Conservation (phyloP, 148 eudicot genomes). For the Rhododendron vialii region DNA sequence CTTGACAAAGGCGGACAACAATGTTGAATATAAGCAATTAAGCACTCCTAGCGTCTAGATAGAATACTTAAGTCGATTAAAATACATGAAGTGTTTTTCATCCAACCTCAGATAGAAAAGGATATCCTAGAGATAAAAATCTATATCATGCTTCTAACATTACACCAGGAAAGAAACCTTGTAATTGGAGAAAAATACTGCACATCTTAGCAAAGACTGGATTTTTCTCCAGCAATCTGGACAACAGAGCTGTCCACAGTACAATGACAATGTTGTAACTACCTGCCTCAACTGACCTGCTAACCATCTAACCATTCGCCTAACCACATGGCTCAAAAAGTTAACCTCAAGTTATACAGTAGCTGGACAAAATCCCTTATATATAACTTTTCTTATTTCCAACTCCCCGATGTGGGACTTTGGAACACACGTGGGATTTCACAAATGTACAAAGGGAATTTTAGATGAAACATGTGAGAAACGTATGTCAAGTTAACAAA, state of each 20-base stretch:
- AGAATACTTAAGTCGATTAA: not conserved
- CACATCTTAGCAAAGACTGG: not conserved
- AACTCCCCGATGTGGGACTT: too few relatives aligned
- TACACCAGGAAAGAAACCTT: not conserved
- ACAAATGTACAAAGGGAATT: not conserved
- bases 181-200: not conserved
- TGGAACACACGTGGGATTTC: too few relatives aligned
- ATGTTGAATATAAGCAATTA: not conserved
- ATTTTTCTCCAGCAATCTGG: not conserved
- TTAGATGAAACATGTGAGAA: not conserved
- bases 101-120: not conserved
- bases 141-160: not conserved
- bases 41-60: not conserved
- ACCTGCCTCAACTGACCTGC: too few relatives aligned
- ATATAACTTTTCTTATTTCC: too few relatives aligned
- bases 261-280: not conserved
- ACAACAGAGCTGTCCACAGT: not conserved
- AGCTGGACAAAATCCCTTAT: too few relatives aligned
- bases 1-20: not conserved
- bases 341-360: too few relatives aligned
- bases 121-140: not conserved
- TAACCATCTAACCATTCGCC: too few relatives aligned
- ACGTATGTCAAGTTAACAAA: not conserved
- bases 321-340: too few relatives aligned
- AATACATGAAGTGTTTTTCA: not conserved